Evolutionary conservation across 106 monocot genomes (phyloP).

Genomic region (Posidonia australis): DNA sequence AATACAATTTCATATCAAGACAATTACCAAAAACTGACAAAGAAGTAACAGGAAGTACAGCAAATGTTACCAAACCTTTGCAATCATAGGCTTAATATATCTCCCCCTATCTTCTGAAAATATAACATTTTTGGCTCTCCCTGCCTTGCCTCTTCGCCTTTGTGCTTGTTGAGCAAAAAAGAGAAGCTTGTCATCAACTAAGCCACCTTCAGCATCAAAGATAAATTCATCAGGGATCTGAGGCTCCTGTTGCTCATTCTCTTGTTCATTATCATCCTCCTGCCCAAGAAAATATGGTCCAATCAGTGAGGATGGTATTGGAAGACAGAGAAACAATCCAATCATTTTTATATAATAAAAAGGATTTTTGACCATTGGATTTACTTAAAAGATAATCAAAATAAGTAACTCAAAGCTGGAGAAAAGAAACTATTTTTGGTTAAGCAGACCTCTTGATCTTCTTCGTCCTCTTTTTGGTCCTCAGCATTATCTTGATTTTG

Average conservation of each 20-base stretch:
- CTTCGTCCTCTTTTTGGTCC: constrained; percentile 78
- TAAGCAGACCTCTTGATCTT: constrained; percentile 60
- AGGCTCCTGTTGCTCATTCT: constrained; percentile 76
- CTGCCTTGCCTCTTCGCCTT: constrained; percentile 73
- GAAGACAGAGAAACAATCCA: not conserved
- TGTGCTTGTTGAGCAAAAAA: constrained; percentile 99
- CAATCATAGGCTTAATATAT: constrained; percentile 97
- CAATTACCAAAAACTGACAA: no score
- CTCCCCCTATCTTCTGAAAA: constrained; percentile 95
- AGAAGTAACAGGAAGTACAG: not conserved
- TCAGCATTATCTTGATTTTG: constrained; percentile 70
- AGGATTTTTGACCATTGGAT: not conserved
- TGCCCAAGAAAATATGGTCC: constrained; percentile 12
- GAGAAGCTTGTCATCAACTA: constrained; percentile 92
- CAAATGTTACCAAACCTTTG: constrained; percentile 49
- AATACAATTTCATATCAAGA: no score
- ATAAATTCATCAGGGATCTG: constrained; percentile 97
- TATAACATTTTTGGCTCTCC: constrained; percentile 97
- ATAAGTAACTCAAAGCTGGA: not conserved
- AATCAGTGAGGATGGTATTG: not conserved
- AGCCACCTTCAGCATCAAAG: constrained; percentile 95
- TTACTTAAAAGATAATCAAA: not conserved
- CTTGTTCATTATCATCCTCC: constrained; percentile 53
- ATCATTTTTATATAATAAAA: not conserved
- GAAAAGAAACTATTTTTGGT: not conserved